A percentile compares a stretch with the other conserved stretches of the same genome.
Evolutionary conservation across 2,329 filamentous ascomycete genomes (phyloP).

Genomic region (Aspergillus tamarii): DNA sequence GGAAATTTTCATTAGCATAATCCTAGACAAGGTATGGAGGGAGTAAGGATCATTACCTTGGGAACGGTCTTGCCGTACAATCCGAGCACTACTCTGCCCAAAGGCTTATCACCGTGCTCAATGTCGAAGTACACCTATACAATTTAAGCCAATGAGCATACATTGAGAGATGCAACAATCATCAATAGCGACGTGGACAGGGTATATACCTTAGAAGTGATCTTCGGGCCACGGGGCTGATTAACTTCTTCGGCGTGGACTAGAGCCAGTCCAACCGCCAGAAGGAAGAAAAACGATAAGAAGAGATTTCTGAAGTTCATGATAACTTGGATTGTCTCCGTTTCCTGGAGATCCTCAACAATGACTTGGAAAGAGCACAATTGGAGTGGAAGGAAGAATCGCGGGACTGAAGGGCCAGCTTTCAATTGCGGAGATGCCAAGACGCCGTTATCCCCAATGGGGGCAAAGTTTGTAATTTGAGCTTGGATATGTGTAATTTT

Average conservation of each 20-base stretch:
- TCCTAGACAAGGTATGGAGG: background rate
- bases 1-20: conserved; percentile 19
- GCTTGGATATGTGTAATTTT: conserved; percentile 17
- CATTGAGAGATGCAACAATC: background rate
- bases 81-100: conserved; percentile 65
- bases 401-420: conserved; percentile 36
- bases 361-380: conserved; percentile 21
- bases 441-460: conserved; percentile 8
- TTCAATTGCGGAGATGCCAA: conserved; percentile 36
- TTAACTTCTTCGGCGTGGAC: conserved; percentile 72
- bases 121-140: conserved; percentile 67
- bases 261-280: conserved; percentile 71
- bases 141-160: conserved; percentile 16
- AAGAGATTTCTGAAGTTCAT: conserved; percentile 42
- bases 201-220: conserved; percentile 78
- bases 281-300: conserved; percentile 73
- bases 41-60: conserved; percentile 50
- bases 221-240: conserved; percentile 73
- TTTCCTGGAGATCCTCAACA: conserved; percentile 12
- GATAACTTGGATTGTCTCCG: conserved; percentile 20
- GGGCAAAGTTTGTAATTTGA: conserved; percentile 6
- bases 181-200: background rate
- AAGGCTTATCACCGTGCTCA: conserved; percentile 62
- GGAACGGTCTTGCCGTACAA: conserved; percentile 70
- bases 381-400: conserved; percentile 13